phyloP scores from a whole-genome alignment of 2,329 filamentous ascomycete genomes.

The Microdochium bolleyi region DNA sequence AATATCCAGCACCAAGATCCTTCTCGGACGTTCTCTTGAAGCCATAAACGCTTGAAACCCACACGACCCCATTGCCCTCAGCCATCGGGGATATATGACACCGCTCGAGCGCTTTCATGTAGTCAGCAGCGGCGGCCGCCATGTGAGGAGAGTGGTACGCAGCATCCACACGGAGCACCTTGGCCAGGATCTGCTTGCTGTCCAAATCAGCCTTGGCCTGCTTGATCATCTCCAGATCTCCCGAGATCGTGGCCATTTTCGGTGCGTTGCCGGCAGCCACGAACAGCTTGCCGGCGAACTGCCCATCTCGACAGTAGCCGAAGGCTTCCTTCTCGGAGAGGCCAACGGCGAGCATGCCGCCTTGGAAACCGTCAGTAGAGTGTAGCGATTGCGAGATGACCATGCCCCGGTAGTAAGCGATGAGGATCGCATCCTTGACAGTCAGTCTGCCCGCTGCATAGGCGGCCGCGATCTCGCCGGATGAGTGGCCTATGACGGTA shows the following conservation, averaged over 20 bases:
- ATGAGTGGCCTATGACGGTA: slow-evolving; percentile 38
- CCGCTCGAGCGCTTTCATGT: slow-evolving; percentile 2
- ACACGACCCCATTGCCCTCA: slow-evolving; percentile 5
- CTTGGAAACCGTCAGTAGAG: slow-evolving; percentile 14
- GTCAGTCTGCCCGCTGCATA: slow-evolving; percentile 37
- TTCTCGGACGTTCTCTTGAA: slow-evolving; percentile 1
- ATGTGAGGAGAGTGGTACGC: slow-evolving; percentile 35
- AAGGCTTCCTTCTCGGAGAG: slow-evolving; percentile 25
- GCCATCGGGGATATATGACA: not conserved
- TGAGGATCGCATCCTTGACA: slow-evolving; percentile 29
- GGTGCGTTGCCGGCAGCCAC: slow-evolving; percentile 26
- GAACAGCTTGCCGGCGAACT: slow-evolving; percentile 16
- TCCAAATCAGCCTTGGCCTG: slow-evolving; percentile 12
- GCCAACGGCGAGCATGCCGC: slow-evolving; percentile 40
- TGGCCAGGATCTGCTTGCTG: slow-evolving; percentile 15
- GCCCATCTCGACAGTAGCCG: slow-evolving; percentile 8
- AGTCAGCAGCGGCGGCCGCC: slow-evolving; percentile 22
- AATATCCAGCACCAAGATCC: slow-evolving; percentile 22
- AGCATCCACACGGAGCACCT: slow-evolving; percentile 24
- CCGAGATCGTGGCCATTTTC: slow-evolving; percentile 26
- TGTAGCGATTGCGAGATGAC: slow-evolving; percentile 21
- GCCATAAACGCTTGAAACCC: slow-evolving; percentile 15
- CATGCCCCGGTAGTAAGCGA: slow-evolving; percentile 35
- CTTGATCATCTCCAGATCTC: slow-evolving; percentile 18
- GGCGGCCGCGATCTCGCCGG: slow-evolving; percentile 41